phyloP scores from a whole-genome alignment of 805 yeast genomes.

The Debaryomyces prosopidis region DNA sequence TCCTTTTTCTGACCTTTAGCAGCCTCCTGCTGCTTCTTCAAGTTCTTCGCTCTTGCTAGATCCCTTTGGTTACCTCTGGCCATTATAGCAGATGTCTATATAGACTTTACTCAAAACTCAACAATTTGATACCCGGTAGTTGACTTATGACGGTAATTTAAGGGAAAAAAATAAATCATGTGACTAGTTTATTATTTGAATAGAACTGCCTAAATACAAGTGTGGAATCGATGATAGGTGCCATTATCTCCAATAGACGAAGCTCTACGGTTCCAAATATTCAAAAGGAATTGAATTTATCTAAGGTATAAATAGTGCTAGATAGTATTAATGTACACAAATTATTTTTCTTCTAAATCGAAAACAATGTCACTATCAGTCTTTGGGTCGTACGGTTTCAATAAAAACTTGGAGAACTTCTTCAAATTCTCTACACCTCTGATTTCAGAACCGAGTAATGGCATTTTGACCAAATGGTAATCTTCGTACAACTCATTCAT shows the following conservation, averaged over 20 bases:
- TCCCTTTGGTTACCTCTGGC: constrained; percentile 98
- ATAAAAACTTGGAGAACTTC: constrained; percentile 77
- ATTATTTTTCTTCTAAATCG: constrained; percentile 51
- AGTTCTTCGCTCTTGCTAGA: constrained; percentile 83
- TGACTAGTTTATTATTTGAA: background rate
- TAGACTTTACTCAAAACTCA: background rate
- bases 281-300: background rate
- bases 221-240: background rate
- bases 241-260: too few species aligned
- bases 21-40: constrained; percentile 71
- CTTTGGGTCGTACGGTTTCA: constrained; percentile 74
- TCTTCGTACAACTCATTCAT: constrained; percentile 96
- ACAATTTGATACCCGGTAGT: background rate
- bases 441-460: constrained; percentile 90
- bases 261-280: background rate
- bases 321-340: background rate
- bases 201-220: background rate
- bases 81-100: constrained; percentile 44
- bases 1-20: constrained; percentile 59
- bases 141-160: background rate
- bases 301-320: background rate
- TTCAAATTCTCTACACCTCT: constrained; percentile 87
- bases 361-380: constrained; percentile 54
- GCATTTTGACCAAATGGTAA: constrained; percentile 94
- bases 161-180: background rate